Evolutionary conservation across 164 flowering plant species (phyloP).

Genomic region (Dillenia suffruticosa): DNA sequence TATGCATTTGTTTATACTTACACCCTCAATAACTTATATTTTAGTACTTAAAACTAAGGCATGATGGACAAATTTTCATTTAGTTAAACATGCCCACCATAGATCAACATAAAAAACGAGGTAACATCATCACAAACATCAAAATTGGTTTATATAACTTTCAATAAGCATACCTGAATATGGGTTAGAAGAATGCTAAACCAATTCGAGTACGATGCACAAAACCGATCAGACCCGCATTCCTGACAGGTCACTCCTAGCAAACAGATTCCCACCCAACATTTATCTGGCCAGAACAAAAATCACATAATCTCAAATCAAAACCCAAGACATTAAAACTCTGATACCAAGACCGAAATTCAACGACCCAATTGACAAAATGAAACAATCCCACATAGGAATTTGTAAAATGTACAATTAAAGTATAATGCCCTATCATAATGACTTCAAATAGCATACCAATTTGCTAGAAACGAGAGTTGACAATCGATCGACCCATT

Average conservation of each 20-base stretch:
- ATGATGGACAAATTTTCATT: too few species aligned
- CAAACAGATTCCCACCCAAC: slow-evolving; percentile 80
- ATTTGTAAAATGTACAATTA: neutral
- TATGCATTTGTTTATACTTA: too few species aligned
- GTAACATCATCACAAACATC: too few species aligned
- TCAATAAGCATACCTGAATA: slow-evolving; percentile 49
- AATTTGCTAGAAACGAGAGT: slow-evolving; percentile 43
- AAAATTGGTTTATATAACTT: too few species aligned
- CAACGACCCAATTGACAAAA: too few species aligned
- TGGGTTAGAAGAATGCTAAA: slow-evolving; percentile 48
- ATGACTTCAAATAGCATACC: slow-evolving; percentile 25
- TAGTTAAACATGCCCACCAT: neutral
- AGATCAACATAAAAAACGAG: neutral
- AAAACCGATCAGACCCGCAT: slow-evolving; percentile 61
- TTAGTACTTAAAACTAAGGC: too few species aligned
- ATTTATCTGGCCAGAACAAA: slow-evolving; percentile 71
- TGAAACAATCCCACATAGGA: too few species aligned
- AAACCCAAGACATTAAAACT: neutral
- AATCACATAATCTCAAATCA: neutral
- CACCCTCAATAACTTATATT: too few species aligned
- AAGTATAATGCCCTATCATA: neutral
- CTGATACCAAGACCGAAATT: too few species aligned
- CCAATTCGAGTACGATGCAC: slow-evolving; percentile 63
- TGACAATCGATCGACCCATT: slow-evolving; percentile 53
- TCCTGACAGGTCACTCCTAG: slow-evolving; percentile 73